A percentile compares a stretch with the other conserved stretches of the same genome.
phyloP scores from a whole-genome alignment of 2,329 filamentous ascomycete genomes.

The Diplodia corticola region DNA sequence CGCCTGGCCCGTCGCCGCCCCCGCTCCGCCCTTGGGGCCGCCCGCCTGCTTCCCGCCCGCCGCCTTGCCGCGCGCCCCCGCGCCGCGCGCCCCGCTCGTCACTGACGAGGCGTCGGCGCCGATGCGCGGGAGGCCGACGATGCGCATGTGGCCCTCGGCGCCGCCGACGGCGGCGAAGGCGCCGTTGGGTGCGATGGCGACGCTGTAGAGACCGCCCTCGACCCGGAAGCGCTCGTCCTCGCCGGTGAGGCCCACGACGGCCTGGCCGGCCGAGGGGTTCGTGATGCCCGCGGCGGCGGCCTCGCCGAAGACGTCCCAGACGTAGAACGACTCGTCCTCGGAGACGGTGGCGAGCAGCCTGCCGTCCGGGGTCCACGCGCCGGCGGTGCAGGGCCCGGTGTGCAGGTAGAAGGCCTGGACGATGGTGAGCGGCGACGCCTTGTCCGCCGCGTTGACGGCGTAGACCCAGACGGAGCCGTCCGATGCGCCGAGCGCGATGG shows the following conservation, averaged over 20 bases:
- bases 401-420: constrained; percentile 92
- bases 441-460: constrained; percentile 69
- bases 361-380: constrained; percentile 87
- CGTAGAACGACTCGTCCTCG: constrained; percentile 85
- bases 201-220: constrained; percentile 85
- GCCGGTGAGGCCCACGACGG: constrained; percentile 74
- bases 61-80: constrained; percentile 51
- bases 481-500: constrained; percentile 80
- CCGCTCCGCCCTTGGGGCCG: constrained; percentile 34
- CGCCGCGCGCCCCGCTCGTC: constrained; percentile 44
- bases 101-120: constrained; percentile 31
- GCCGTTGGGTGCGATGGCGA: constrained; percentile 78
- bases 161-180: constrained; percentile 83
- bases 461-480: constrained; percentile 98
- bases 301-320: constrained; percentile 87
- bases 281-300: constrained; percentile 66
- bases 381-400: constrained; percentile 81
- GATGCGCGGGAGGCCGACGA: constrained; percentile 77
- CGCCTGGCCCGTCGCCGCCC: constrained; percentile 50
- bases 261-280: constrained; percentile 55
- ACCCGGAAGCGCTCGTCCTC: constrained; percentile 89
- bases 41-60: constrained; percentile 47
- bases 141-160: constrained; percentile 79
- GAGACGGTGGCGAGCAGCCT: constrained; percentile 82
- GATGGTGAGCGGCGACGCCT: constrained; percentile 68